Evolutionary conservation across 2,329 filamentous ascomycete species (phyloP).

Genomic region (Colletotrichum liriopes): DNA sequence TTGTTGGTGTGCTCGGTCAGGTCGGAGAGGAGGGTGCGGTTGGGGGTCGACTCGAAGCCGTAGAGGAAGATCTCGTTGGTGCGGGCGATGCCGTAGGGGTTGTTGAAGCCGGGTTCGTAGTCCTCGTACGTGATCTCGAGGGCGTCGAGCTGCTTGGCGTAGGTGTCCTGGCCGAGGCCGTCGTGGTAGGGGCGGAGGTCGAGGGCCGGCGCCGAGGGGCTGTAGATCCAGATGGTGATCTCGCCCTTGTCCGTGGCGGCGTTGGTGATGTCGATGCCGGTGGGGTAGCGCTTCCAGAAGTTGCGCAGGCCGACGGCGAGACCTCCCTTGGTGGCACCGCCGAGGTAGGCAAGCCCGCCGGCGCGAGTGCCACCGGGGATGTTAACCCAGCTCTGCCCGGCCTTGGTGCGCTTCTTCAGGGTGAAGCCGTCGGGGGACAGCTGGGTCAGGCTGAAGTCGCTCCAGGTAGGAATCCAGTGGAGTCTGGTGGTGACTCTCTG

Average conservation of each 20-base stretch:
- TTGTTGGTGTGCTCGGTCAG: slow-evolving; percentile 63
- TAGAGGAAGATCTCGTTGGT: slow-evolving; percentile 72
- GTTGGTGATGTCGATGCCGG: slow-evolving; percentile 69
- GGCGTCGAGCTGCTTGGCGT: slow-evolving; percentile 71
- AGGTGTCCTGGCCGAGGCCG: slow-evolving; percentile 69
- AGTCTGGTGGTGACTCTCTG: slow-evolving; percentile 61
- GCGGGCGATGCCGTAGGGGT: slow-evolving; percentile 70
- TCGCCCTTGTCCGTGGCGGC: slow-evolving; percentile 64
- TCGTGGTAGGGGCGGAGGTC: slow-evolving; percentile 73
- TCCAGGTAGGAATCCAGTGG: slow-evolving; percentile 72
- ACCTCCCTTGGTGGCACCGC: slow-evolving; percentile 70
- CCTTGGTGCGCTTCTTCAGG: slow-evolving; percentile 72
- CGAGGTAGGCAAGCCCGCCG: slow-evolving; percentile 72
- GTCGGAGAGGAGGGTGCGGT: slow-evolving; percentile 60
- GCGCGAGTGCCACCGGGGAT: slow-evolving; percentile 70
- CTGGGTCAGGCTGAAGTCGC: slow-evolving; percentile 70
- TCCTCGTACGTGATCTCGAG: slow-evolving; percentile 77
- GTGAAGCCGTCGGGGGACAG: slow-evolving; percentile 74
- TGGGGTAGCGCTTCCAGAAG: slow-evolving; percentile 77
- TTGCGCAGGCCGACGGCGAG: slow-evolving; percentile 71
- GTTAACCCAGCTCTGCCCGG: slow-evolving; percentile 71
- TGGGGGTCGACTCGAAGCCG: slow-evolving; percentile 68
- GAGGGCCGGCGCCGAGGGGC: slow-evolving; percentile 68
- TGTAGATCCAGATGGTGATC: slow-evolving; percentile 74
- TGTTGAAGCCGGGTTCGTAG: slow-evolving; percentile 69